Evolutionary conservation across 2,329 filamentous ascomycete genomes (phyloP), one percentile per base, ranked within the genome.

Genomic region (Trichoderma pleuroti): DNA sequence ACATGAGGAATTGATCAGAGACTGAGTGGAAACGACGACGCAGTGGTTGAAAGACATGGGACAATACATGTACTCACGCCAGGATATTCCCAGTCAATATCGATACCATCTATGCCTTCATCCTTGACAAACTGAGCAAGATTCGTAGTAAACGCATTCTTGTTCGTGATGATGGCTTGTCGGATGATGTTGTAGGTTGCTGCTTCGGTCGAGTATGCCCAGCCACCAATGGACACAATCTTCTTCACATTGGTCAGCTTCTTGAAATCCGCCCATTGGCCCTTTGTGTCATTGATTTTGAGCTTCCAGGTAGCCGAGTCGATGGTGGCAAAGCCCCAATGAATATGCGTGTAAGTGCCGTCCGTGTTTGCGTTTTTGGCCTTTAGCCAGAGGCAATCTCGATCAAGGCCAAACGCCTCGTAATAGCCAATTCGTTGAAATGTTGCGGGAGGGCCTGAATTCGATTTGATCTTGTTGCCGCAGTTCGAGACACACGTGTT

Each of bases 31-130:
- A 3, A 46, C 7, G 1, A 49, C n/a, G 5, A 7, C 0, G n/a
- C n/a, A 21, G 2, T 7, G 1, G 11, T 0, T 12, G 46, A 3
- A 49, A 49, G n/a, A 21, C 46, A 6, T 0, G 12, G 11, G n/a
- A 24, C 4, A 49, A 49, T 49, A n/a, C n/a, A n/a, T n/a, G n/a
- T n/a, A 60, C 57, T 60, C 12, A 60, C 57, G 10, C 57, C 57
- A 3, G 57, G 57, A 11, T 60, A 60, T 4, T 60, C 57, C 57
- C 57, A 60, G 21, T 60, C 57, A 36, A 60, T 28, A 2, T 60
- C 57, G 0, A 60, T 32, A 1, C 57, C 57, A 11, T 60, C 57
- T 4, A 60, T 32, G 1, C 24, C 24, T 21, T 60, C 32, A 16
- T 21, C 24, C 21, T 60, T 60, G 10, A 60, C 14, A 36, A 60